Conservation (phyloP, 768 basidiomycete genomes). For the Lepiota subincarnata region DNA sequence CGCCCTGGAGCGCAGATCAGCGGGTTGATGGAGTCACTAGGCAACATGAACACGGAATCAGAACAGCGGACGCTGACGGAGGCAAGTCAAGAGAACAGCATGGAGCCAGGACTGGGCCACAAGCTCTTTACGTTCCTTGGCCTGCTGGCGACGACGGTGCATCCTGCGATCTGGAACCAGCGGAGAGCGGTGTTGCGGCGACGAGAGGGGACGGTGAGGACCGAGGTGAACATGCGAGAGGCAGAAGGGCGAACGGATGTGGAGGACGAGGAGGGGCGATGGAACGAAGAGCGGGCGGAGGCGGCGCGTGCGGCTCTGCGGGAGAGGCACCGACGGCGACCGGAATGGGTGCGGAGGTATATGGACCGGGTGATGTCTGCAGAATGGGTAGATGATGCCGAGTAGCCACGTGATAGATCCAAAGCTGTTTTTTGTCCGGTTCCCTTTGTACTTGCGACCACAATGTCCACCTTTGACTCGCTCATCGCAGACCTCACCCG, state of each 20-base stretch:
- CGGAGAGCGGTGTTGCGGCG: slow-evolving; percentile 53
- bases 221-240: slow-evolving; percentile 52
- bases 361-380: slow-evolving; percentile 58
- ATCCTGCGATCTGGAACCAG: slow-evolving; percentile 74
- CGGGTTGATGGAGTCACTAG: slow-evolving; percentile 44
- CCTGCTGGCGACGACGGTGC: slow-evolving; percentile 56
- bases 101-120: slow-evolving; percentile 46
- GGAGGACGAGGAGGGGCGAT: slow-evolving; percentile 18
- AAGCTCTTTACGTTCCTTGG: slow-evolving; percentile 51
- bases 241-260: slow-evolving; percentile 19
- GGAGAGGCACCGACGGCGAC: slow-evolving; percentile 47
- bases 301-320: slow-evolving; percentile 41
- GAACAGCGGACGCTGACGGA: slow-evolving; percentile 51
- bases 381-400: slow-evolving; percentile 69
- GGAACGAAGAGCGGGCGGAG: slow-evolving; percentile 26
- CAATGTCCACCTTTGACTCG: slow-evolving; percentile 73
- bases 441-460: slow-evolving; percentile 6
- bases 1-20: slow-evolving; percentile 31
- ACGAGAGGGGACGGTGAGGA: slow-evolving; percentile 63
- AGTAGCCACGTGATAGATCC: slow-evolving; percentile 26
- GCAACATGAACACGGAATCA: slow-evolving; percentile 50
- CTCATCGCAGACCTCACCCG: slow-evolving; percentile 84
- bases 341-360: slow-evolving; percentile 61
- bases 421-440: background rate
- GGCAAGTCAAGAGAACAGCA: slow-evolving; percentile 20